Evolutionary conservation across 345 rosid genomes (phyloP).

Genomic region (Trapa bicornis): DNA sequence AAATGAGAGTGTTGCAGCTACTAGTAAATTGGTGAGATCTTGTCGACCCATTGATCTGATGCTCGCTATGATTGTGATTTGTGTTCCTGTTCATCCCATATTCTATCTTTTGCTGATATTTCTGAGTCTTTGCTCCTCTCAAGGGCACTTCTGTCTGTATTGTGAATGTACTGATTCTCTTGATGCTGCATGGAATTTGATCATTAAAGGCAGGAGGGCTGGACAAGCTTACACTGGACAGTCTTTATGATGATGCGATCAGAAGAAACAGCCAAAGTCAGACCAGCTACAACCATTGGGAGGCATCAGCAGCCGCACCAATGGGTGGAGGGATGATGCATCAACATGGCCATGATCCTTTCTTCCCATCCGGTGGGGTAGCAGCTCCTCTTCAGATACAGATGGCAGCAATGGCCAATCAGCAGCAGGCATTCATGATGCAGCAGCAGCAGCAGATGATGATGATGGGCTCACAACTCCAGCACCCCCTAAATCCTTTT

Average conservation of each 20-base stretch:
- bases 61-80: too few species aligned
- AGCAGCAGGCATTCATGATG: slow-evolving; percentile 54
- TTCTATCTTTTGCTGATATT: background rate
- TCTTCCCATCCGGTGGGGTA: slow-evolving; percentile 33
- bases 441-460: slow-evolving; percentile 55
- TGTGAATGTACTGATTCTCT: background rate
- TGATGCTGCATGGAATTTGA: background rate
- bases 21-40: slow-evolving; percentile 63
- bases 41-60: background rate
- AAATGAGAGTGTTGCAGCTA: slow-evolving; percentile 48
- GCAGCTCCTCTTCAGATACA: slow-evolving; percentile 56
- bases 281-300: slow-evolving; percentile 83
- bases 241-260: slow-evolving; percentile 92
- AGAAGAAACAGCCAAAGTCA: slow-evolving; percentile 55
- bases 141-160: background rate
- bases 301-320: slow-evolving; percentile 18
- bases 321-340: slow-evolving; percentile 45
- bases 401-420: slow-evolving; percentile 60
- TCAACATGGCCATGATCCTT: slow-evolving; percentile 45
- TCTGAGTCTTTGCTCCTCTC: background rate
- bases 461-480: slow-evolving; percentile 48
- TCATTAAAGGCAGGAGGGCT: slow-evolving; percentile 77
- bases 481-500: slow-evolving; percentile 44
- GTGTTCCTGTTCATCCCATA: background rate
- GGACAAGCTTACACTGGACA: slow-evolving; percentile 83